Percentiles rank a stretch among this genome's conserved stretches.
Conservation (phyloP, 129 eudicot species). For the Tagetes patula region DNA sequence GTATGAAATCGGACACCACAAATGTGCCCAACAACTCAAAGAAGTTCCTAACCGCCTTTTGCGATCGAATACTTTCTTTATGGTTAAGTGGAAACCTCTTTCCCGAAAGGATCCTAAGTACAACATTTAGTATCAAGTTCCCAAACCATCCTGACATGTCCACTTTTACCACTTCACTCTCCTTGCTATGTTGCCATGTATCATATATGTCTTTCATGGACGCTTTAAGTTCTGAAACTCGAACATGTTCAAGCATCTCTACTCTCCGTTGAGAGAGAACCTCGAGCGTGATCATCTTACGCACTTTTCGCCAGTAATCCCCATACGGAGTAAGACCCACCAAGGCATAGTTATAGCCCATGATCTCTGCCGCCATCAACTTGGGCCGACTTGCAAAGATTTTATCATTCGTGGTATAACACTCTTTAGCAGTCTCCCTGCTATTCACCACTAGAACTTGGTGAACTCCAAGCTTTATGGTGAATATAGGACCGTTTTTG, state of each 20-base stretch:
- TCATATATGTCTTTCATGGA: slow-evolving; percentile 18
- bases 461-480: slow-evolving; percentile 33
- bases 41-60: background rate
- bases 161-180: slow-evolving; percentile 6
- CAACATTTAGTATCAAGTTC: background rate
- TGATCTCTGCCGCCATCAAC: background rate
- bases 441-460: slow-evolving; percentile 27
- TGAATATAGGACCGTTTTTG: slow-evolving; percentile 34
- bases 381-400: slow-evolving; percentile 30
- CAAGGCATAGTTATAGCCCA: slow-evolving; percentile 38
- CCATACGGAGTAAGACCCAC: slow-evolving; percentile 34
- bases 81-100: slow-evolving; percentile 8
- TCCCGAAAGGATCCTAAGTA: slow-evolving; percentile 20
- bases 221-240: slow-evolving; percentile 26
- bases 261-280: slow-evolving; percentile 21
- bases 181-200: slow-evolving; percentile 12
- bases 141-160: slow-evolving; percentile 31
- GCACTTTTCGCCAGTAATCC: slow-evolving; percentile 33
- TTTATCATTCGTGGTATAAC: slow-evolving; percentile 25
- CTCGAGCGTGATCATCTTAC: slow-evolving; percentile 28
- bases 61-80: background rate
- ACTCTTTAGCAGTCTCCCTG: slow-evolving; percentile 27
- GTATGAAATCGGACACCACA: slow-evolving; percentile 41
- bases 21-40: slow-evolving; percentile 35
- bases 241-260: slow-evolving; percentile 15